Evolutionary conservation across 164 flowering plant species (phyloP).

Genomic region (Vitis amurensis): DNA sequence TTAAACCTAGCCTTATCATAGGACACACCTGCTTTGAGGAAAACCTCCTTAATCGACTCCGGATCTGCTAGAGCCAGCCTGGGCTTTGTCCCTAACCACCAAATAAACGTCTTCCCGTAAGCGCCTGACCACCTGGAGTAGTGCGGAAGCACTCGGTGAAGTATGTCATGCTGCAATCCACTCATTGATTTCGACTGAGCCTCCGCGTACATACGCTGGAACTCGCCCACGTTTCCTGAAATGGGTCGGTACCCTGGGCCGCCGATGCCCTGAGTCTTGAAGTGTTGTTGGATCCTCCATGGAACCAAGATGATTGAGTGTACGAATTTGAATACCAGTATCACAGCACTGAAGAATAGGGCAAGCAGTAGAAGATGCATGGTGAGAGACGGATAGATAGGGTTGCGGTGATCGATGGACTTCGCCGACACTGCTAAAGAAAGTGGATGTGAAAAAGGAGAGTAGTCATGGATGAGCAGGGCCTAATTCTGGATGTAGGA

Average conservation of each 20-base stretch:
- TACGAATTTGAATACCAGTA: too few species aligned
- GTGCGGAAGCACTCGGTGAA: constrained; percentile 42
- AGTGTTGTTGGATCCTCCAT: not conserved
- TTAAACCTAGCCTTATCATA: constrained; percentile 31
- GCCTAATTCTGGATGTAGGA: too few species aligned
- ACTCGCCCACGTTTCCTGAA: constrained; percentile 33
- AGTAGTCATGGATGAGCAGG: too few species aligned
- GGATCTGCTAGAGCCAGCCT: constrained; percentile 57
- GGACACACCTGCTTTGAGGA: constrained; percentile 31
- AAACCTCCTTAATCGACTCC: constrained; percentile 56
- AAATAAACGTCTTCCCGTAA: constrained; percentile 62
- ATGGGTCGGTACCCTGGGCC: constrained; percentile 40
- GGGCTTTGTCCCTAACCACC: constrained; percentile 68
- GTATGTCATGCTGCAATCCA: constrained; percentile 28
- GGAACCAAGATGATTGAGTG: too few species aligned
- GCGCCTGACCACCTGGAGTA: constrained; percentile 53
- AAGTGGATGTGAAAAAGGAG: too few species aligned
- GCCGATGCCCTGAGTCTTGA: constrained; percentile 11
- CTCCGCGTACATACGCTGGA: constrained; percentile 29
- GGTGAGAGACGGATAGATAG: too few species aligned
- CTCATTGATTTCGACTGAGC: constrained; percentile 28
- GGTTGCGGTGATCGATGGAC: too few species aligned
- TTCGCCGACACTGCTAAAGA: too few species aligned
- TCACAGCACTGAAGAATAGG: too few species aligned
- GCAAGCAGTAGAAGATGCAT: too few species aligned